Conservation (phyloP, 2,329 filamentous ascomycete species). For the Aspergillus bombycis region DNA sequence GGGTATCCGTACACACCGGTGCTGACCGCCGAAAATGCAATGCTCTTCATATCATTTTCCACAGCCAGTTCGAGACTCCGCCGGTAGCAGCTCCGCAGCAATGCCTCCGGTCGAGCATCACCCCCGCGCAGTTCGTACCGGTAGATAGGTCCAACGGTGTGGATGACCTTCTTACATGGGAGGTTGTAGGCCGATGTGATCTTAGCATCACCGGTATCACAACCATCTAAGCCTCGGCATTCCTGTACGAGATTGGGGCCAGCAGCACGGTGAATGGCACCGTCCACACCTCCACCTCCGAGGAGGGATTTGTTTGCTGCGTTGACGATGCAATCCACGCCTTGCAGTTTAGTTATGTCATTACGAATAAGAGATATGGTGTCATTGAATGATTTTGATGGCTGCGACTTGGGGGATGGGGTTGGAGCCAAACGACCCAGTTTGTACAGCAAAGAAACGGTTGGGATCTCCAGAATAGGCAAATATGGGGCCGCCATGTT, state of each 20-base stretch:
- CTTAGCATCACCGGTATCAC: slow-evolving; percentile 76
- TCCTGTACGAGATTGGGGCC: slow-evolving; percentile 70
- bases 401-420: slow-evolving; percentile 33
- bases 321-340: slow-evolving; percentile 84
- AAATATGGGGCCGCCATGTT: slow-evolving; percentile 27
- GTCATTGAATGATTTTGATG: slow-evolving; percentile 54
- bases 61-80: slow-evolving; percentile 73
- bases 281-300: slow-evolving; percentile 89
- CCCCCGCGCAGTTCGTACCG: slow-evolving; percentile 39
- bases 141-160: slow-evolving; percentile 88
- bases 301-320: slow-evolving; percentile 79
- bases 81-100: slow-evolving; percentile 69
- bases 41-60: slow-evolving; percentile 64
- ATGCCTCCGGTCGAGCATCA: slow-evolving; percentile 37
- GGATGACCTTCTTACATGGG: slow-evolving; percentile 79
- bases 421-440: slow-evolving; percentile 50
- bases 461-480: slow-evolving; percentile 42
- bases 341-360: slow-evolving; percentile 77
- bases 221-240: slow-evolving; percentile 73
- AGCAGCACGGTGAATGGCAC: slow-evolving; percentile 82
- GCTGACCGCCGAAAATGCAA: slow-evolving; percentile 84
- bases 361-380: slow-evolving; percentile 69
- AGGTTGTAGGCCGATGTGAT: slow-evolving; percentile 78
- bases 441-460: slow-evolving; percentile 66
- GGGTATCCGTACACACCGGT: slow-evolving; percentile 93